These are phyloP conservation scores for Aspergillus transmontanensis DNA, from an alignment of 2,329 filamentous ascomycete species.

Conservation along the genomic window DNA sequence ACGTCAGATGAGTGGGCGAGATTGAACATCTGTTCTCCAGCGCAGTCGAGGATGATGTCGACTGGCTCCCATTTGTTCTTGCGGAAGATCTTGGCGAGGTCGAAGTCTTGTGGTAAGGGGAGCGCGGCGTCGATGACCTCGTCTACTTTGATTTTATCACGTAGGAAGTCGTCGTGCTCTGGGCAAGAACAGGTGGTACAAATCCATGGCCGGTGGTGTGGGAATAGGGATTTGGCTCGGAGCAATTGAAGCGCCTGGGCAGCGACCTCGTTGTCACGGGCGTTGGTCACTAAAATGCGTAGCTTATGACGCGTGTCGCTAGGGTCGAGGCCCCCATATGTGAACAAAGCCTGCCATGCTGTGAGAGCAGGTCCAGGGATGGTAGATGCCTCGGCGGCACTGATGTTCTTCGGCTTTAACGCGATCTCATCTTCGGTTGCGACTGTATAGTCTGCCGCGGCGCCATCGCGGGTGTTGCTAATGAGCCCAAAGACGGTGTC, in stretches of 20 bases:
- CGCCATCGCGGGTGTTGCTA: constrained; percentile 42
- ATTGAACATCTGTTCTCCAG: constrained; percentile 35
- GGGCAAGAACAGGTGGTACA: constrained; percentile 36
- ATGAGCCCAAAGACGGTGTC: constrained; percentile 45
- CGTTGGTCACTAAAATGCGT: constrained; percentile 43
- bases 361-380: constrained; percentile 43
- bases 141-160: constrained; percentile 34
- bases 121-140: constrained; percentile 35
- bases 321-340: constrained; percentile 34
- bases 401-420: constrained; percentile 41
- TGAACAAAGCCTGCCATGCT: constrained; percentile 47
- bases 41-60: constrained; percentile 46
- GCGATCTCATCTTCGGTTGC: constrained; percentile 43
- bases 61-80: constrained; percentile 37
- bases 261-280: constrained; percentile 40
- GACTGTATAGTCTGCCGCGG: constrained; percentile 44
- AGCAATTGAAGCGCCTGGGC: constrained; percentile 42
- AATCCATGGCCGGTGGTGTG: constrained; percentile 36
- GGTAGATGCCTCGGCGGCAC: constrained; percentile 36
- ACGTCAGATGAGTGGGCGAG: constrained; percentile 36
- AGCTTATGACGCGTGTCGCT: constrained; percentile 20
- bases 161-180: constrained; percentile 27
- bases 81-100: constrained; percentile 36
- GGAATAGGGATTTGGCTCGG: constrained; percentile 37
- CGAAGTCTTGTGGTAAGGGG: constrained; percentile 26